Percentiles rank a stretch among this genome's conserved stretches.
phyloP scores from a whole-genome alignment of 305 asterid genomes.

The Solanum hybrid region DNA sequence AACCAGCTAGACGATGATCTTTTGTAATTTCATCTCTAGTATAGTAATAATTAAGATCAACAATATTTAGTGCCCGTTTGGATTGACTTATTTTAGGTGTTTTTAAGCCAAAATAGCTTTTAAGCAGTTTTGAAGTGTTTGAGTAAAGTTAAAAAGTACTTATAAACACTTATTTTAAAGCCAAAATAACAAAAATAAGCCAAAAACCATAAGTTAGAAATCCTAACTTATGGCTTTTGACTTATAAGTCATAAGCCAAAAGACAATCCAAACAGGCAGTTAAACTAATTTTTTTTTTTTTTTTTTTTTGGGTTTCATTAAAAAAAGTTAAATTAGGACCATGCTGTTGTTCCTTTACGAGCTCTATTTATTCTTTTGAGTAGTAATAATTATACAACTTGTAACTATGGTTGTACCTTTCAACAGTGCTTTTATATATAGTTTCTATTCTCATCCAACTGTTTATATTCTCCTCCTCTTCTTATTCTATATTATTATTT shows the following conservation, averaged over 20 bases:
- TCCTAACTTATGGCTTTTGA: too few relatives aligned
- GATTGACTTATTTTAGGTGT: too few relatives aligned
- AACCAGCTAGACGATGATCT: background rate
- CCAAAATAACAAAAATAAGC: too few relatives aligned
- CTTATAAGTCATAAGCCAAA: too few relatives aligned
- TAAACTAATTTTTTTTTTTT: too few relatives aligned
- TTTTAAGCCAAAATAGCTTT: too few relatives aligned
- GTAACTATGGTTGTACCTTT: background rate
- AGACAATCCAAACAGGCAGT: too few relatives aligned
- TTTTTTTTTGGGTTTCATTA: too few relatives aligned
- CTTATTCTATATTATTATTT: background rate
- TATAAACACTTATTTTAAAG: too few relatives aligned
- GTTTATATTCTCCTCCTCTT: background rate
- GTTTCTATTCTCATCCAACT: constrained; percentile 1
- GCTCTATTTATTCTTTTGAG: background rate
- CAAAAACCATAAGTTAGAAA: too few relatives aligned
- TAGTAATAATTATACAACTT: background rate
- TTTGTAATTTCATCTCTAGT: background rate
- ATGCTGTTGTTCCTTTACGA: background rate
- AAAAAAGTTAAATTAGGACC: background rate
- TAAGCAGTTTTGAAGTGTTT: too few relatives aligned
- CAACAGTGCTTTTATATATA: background rate
- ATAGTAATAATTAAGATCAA: background rate
- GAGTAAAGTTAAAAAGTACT: too few relatives aligned
- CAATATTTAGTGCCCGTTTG: background rate